Evolutionary conservation across 2,329 filamentous ascomycete genomes (phyloP).

Genomic region (Arthrocladium fulminans): DNA sequence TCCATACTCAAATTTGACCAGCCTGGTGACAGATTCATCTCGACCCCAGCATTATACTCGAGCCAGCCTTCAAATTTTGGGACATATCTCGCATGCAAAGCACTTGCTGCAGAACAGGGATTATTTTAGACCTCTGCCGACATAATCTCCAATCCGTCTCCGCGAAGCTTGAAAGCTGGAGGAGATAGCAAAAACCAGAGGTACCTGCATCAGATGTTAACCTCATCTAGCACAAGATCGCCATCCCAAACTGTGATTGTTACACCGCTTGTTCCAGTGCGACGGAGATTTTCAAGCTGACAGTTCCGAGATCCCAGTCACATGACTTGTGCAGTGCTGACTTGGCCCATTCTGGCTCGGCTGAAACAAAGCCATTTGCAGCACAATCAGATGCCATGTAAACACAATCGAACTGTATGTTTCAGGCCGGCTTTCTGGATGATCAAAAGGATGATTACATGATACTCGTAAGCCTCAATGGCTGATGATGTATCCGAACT

Average conservation of each 20-base stretch:
- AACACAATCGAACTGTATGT: constrained; percentile 2
- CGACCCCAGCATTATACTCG: no score
- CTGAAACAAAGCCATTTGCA: constrained; percentile 1
- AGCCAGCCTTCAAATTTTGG: no score
- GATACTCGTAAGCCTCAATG: neutral
- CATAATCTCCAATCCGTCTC: neutral
- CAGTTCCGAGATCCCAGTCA: neutral
- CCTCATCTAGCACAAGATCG: neutral
- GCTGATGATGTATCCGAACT: neutral
- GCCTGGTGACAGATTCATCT: no score
- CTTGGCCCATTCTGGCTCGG: neutral
- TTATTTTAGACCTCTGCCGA: neutral
- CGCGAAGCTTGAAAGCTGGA: constrained; percentile 1
- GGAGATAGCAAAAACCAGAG: neutral
- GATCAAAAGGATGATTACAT: neutral
- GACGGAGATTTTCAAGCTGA: constrained; percentile 1
- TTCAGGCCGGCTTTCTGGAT: neutral
- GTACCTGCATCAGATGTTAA: constrained; percentile 6
- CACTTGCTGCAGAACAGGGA: neutral
- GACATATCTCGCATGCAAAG: constrained; percentile 3
- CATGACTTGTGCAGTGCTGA: neutral
- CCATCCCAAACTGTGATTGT: neutral
- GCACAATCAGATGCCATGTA: neutral
- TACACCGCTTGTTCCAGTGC: constrained; percentile 7
- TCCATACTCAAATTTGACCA: no score